Conservation (phyloP, 257 asterid genomes). For the Verbascum thapsus region DNA sequence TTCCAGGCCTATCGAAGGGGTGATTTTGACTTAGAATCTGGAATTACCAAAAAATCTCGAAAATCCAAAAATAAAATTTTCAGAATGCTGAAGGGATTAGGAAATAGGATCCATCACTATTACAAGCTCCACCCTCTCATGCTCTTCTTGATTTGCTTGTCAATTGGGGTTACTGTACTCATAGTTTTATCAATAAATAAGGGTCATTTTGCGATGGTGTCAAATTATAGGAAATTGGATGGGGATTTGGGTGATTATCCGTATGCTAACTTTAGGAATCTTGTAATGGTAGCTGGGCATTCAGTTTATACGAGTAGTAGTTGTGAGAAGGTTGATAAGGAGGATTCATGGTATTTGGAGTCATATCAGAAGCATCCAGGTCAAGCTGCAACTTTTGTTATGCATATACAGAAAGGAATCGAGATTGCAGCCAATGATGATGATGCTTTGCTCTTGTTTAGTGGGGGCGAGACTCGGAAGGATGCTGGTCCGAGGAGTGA, state of each 20-base stretch:
- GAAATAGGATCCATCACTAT: slow-evolving; percentile 57
- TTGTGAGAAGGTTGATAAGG: slow-evolving; percentile 86
- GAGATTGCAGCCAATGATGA: slow-evolving; percentile 66
- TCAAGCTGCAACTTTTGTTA: slow-evolving; percentile 90
- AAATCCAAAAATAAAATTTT: slow-evolving; percentile 46
- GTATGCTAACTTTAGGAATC: slow-evolving; percentile 60
- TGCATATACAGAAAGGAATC: slow-evolving; percentile 82
- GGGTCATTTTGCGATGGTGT: slow-evolving; percentile 39
- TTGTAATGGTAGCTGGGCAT: slow-evolving; percentile 99
- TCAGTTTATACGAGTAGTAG: slow-evolving; percentile 87
- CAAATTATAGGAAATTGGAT: slow-evolving; percentile 45
- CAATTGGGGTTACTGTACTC: slow-evolving; percentile 49
- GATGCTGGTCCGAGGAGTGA: slow-evolving; percentile 96
- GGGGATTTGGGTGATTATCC: slow-evolving; percentile 57
- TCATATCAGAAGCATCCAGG: slow-evolving; percentile 93
- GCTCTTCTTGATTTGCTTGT: slow-evolving; percentile 54
- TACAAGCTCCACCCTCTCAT: slow-evolving; percentile 70
- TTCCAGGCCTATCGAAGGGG: slow-evolving; percentile 79
- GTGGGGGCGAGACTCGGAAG: slow-evolving; percentile 98
- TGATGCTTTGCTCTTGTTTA: slow-evolving; percentile 74
- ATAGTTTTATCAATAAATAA: slow-evolving; percentile 46
- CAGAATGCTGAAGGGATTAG: slow-evolving; percentile 64
- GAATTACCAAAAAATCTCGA: slow-evolving; percentile 56
- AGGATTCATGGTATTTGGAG: slow-evolving; percentile 91
- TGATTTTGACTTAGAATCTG: slow-evolving; percentile 91